These are phyloP conservation scores for Solanum hybrid DNA, from an alignment of 305 asterid genomes.

Conservation along the genomic window DNA sequence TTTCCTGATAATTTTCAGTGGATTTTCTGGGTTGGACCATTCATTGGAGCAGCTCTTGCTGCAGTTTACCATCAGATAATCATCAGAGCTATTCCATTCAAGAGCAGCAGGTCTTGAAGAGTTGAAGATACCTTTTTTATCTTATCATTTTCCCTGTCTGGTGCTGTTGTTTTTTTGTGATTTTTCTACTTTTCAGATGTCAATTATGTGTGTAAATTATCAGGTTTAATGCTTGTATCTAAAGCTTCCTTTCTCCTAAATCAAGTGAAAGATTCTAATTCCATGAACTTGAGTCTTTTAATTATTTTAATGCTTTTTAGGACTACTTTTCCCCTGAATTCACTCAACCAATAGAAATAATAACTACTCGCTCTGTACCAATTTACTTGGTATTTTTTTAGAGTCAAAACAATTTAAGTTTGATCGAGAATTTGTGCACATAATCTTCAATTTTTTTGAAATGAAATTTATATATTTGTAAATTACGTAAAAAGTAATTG, in stretches of 20 bases:
- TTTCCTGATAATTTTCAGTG: slow-evolving; percentile 8
- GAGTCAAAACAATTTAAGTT: no score
- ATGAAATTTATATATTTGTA: no score
- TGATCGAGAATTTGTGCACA: neutral
- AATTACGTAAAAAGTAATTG: neutral
- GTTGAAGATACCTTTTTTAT: neutral
- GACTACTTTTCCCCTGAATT: neutral
- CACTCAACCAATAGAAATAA: neutral
- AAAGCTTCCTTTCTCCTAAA: neutral
- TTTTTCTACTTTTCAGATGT: neutral
- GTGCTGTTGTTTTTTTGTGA: neutral
- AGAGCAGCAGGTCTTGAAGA: neutral
- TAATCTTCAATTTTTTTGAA: no score
- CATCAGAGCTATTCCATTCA: slow-evolving; percentile 24
- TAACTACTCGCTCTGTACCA: neutral
- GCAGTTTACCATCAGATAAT: slow-evolving; percentile 20
- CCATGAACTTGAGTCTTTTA: neutral
- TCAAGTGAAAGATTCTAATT: neutral
- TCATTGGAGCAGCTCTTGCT: slow-evolving; percentile 22
- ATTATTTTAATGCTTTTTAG: neutral
- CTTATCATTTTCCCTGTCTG: neutral
- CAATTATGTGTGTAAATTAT: neutral
- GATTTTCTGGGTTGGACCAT: slow-evolving; percentile 28
- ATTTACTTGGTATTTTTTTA: neutral
- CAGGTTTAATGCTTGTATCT: neutral